Evolutionary conservation across 1,284 basidiomycete genomes (phyloP), one percentile per base, ranked within the genome.

Genomic region (Ganoderma boninense): DNA sequence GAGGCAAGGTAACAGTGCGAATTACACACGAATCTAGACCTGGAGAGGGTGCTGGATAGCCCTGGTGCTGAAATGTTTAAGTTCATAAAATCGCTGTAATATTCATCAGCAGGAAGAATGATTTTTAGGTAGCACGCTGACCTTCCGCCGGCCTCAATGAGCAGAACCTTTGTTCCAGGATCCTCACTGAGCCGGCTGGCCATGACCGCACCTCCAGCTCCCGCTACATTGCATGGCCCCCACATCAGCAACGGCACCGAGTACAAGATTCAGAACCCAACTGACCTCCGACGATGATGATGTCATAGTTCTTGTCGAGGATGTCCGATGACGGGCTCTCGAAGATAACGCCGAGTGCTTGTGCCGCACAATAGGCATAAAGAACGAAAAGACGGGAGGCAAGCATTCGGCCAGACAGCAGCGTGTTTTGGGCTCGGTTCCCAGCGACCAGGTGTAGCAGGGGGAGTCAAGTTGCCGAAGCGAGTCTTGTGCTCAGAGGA

Each of bases 111-210:
- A 13, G n/a, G 35, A 11, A n/a, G n/a, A 23, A 20, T 44, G 14
- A 44, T 29, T 29, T 29, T 29, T 29, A 42, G n/a, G 38, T 4
- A 44, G 13, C n/a, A 16, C 43, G 54, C 69, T 40, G 40, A 67
- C 71, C 59, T 59, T 14, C 63, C 66, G 14, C 79, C 79, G 11
- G 77, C 79, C 69, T 79, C 78, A 26, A 79, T 76, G 23, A 80
- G 76, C 2, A 79, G 73, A 7, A 79, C 72, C 0, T 67, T 69
- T 20, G 69, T 59, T 2, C 26, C 7, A 4, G 67, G 57, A 57
- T 77, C 71, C 64, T 79, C 78, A 7, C 76, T 73, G 38, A 80
- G 73, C 10, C 79, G 73, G 66, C 73, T 79, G 1, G 79, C 79
- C 60, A 79, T 73, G 4, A 77, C 72, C 38, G 75, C 69, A 18